A percentile compares a stretch with the other conserved stretches of the same genome.
phyloP scores from a whole-genome alignment of 2,329 filamentous ascomycete species.

The Septoria linicola region DNA sequence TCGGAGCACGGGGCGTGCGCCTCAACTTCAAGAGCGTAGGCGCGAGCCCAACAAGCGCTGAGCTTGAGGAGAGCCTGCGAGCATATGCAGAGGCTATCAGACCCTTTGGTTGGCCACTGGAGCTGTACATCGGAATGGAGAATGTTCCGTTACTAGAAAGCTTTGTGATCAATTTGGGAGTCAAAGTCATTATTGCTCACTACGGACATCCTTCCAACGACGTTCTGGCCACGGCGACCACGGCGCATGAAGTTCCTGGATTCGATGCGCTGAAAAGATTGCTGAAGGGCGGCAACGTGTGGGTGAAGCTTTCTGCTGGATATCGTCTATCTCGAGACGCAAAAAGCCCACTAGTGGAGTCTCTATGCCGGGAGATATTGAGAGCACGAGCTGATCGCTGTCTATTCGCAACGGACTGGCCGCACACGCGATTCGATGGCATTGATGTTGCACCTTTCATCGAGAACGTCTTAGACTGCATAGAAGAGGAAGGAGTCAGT shows the following conservation, averaged over 20 bases:
- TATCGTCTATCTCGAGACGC: slow-evolving; percentile 55
- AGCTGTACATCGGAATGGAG: slow-evolving; percentile 57
- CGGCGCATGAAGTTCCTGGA: slow-evolving; percentile 48
- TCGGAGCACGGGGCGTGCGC: slow-evolving; percentile 60
- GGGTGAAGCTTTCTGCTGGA: slow-evolving; percentile 59
- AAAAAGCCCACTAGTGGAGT: slow-evolving; percentile 32
- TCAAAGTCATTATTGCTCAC: slow-evolving; percentile 61
- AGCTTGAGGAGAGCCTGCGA: slow-evolving; percentile 47
- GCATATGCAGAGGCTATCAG: slow-evolving; percentile 53
- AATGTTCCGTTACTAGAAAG: slow-evolving; percentile 51
- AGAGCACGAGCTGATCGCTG: slow-evolving; percentile 47
- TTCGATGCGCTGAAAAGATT: slow-evolving; percentile 52
- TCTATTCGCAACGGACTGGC: slow-evolving; percentile 64
- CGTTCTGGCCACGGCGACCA: slow-evolving; percentile 31
- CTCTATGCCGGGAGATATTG: slow-evolving; percentile 53
- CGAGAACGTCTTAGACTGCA: slow-evolving; percentile 55
- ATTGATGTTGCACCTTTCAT: slow-evolving; percentile 58
- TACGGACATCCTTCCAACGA: slow-evolving; percentile 46
- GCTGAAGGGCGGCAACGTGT: slow-evolving; percentile 50
- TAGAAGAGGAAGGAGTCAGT: slow-evolving; percentile 46
- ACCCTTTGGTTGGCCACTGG: slow-evolving; percentile 57
- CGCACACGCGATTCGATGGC: slow-evolving; percentile 61
- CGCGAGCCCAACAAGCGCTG: slow-evolving; percentile 38
- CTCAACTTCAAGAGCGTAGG: slow-evolving; percentile 59
- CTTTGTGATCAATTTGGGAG: slow-evolving; percentile 49